A percentile compares a stretch with the other conserved stretches of the same genome.
Evolutionary conservation across 257 asterid genomes (phyloP).

Genomic region (Solanum rostratum): DNA sequence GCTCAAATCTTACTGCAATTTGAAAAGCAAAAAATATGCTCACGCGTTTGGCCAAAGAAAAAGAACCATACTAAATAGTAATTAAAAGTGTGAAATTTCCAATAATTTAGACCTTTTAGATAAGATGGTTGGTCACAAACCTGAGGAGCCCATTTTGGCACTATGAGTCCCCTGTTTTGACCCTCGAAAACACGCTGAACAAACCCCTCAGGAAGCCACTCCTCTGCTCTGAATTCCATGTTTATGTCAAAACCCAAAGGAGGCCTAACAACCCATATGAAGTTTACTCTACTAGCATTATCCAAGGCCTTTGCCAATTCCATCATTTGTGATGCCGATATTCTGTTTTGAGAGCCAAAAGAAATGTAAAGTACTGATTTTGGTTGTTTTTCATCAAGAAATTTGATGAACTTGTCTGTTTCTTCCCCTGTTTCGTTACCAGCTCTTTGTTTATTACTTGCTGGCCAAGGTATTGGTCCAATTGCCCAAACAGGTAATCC

Average conservation of each 20-base stretch:
- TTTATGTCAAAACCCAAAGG: conserved; percentile 34
- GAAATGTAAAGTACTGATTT: conserved; percentile 28
- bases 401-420: conserved; percentile 9
- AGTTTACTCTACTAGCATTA: conserved; percentile 1
- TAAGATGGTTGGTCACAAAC: neutral
- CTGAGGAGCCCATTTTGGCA: conserved; percentile 41
- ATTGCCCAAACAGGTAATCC: conserved; percentile 10
- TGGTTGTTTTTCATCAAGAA: conserved; percentile 18
- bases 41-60: neutral
- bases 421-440: conserved; percentile 10
- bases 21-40: neutral
- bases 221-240: conserved; percentile 28
- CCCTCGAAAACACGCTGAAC: conserved; percentile 7
- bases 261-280: conserved; percentile 26
- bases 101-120: neutral
- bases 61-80: neutral
- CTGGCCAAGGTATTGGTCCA: conserved; percentile 15
- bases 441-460: conserved; percentile 1
- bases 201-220: conserved; percentile 55
- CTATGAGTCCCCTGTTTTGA: conserved; percentile 22
- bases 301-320: conserved; percentile 29
- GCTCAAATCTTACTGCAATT: neutral
- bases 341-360: conserved; percentile 31
- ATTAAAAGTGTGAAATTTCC: neutral
- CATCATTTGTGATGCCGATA: conserved; percentile 9